Evolutionary conservation across 257 asterid species (phyloP).

Genomic region (Jaltomata sinuosa): DNA sequence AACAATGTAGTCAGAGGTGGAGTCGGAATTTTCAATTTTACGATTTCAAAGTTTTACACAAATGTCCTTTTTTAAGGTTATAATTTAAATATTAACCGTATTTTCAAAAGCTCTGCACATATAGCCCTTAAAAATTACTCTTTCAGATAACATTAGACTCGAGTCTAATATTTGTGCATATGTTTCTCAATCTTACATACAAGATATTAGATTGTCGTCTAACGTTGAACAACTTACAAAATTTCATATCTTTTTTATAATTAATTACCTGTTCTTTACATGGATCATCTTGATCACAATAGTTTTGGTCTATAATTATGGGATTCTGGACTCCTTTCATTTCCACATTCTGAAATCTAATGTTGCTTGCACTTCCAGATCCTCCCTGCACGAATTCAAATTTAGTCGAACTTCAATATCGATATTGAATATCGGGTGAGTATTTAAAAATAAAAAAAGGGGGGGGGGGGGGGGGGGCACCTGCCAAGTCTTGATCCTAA

Average conservation of each 20-base stretch:
- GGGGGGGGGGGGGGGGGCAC: not conserved
- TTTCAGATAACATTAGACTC: too few relatives aligned
- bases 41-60: not conserved
- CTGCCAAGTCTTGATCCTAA: constrained; percentile 92
- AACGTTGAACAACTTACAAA: not conserved
- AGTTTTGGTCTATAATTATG: constrained; percentile 66
- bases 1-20: accelerated
- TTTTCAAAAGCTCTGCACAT: too few relatives aligned
- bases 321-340: constrained; percentile 69
- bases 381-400: constrained; percentile 46
- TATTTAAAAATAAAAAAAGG: too few relatives aligned
- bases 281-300: constrained; percentile 57
- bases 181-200: not conserved
- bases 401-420: not conserved
- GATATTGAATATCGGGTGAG: too few relatives aligned
- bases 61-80: not conserved
- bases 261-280: constrained; percentile 43
- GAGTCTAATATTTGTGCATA: not conserved
- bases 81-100: not conserved
- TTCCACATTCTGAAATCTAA: constrained; percentile 49
- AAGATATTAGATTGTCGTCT: too few relatives aligned
- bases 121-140: too few relatives aligned
- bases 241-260: too few relatives aligned
- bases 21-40: not conserved
- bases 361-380: constrained; percentile 74